phyloP scores from a whole-genome alignment of 140 eudicot species.

The Senecio squalidus region DNA sequence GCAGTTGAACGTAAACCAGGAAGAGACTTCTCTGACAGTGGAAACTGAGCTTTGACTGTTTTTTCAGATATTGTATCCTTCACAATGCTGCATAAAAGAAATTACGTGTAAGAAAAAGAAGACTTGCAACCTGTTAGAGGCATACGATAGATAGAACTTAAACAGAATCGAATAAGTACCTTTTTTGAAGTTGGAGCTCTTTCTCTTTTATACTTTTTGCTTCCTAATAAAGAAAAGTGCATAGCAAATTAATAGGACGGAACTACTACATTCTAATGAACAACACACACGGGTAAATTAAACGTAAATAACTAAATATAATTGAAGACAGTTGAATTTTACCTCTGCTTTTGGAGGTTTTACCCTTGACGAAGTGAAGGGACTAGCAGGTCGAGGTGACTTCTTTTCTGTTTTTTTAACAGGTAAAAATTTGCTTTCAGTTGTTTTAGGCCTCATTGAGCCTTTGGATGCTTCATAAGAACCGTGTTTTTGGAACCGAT shows the following conservation, averaged over 20 bases:
- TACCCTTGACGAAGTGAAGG: constrained; percentile 18
- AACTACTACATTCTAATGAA: too few species aligned
- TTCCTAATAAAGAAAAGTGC: constrained; percentile 2
- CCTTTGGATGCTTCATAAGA: constrained; percentile 34
- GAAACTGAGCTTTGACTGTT: constrained; percentile 24
- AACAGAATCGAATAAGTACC: constrained; percentile 31
- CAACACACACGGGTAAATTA: too few species aligned
- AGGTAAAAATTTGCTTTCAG: constrained; percentile 19
- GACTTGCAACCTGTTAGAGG: neutral
- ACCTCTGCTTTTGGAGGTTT: constrained; percentile 48
- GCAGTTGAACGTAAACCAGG: constrained; percentile 27
- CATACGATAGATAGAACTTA: neutral
- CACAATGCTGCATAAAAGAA: constrained; percentile 17
- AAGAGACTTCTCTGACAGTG: constrained; percentile 27
- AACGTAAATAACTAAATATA: neutral
- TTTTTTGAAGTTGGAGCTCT: constrained; percentile 15
- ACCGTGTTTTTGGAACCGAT: constrained; percentile 27
- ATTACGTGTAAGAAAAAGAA: constrained; percentile 6
- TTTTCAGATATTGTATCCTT: constrained; percentile 33
- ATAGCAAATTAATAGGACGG: neutral
- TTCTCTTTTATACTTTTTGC: constrained; percentile 24
- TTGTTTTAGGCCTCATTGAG: constrained; percentile 30
- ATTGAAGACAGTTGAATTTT: neutral
- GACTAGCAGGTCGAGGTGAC: constrained; percentile 33
- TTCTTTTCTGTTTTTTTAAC: constrained; percentile 38